A percentile compares a stretch with the other conserved stretches of the same genome.
phyloP scores from a whole-genome alignment of 2,329 filamentous ascomycete species.

The Xylaria sp. region DNA sequence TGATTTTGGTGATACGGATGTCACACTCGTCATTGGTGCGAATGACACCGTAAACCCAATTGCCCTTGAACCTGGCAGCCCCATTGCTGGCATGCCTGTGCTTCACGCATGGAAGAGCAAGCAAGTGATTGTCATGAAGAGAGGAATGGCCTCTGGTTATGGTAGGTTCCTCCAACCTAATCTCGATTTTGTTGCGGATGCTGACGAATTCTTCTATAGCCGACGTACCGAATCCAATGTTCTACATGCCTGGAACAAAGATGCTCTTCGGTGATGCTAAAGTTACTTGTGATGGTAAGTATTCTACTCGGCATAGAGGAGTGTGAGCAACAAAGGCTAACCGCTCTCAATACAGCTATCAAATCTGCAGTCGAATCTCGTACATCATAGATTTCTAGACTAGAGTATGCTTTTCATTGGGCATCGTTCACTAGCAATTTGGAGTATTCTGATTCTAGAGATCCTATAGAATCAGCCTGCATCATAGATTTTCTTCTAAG shows the following conservation, averaged over 20 bases:
- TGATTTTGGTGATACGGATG: slow-evolving; percentile 85
- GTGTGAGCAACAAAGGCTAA: slow-evolving; percentile 21
- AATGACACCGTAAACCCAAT: slow-evolving; percentile 95
- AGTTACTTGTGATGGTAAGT: slow-evolving; percentile 79
- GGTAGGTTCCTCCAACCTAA: slow-evolving; percentile 59
- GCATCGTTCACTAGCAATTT: slow-evolving; percentile 27
- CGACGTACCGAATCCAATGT: slow-evolving; percentile 93
- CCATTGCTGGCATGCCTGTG: slow-evolving; percentile 93
- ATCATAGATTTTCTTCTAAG: slow-evolving; percentile 29
- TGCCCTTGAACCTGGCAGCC: slow-evolving; percentile 82
- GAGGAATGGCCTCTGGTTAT: slow-evolving; percentile 88
- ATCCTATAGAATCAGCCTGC: slow-evolving; percentile 23
- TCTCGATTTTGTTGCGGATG: not conserved
- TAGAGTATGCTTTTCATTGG: slow-evolving; percentile 33
- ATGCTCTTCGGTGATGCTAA: slow-evolving; percentile 95
- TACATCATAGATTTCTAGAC: slow-evolving; percentile 44
- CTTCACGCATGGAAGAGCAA: slow-evolving; percentile 95
- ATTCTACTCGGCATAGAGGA: slow-evolving; percentile 23
- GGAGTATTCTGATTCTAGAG: slow-evolving; percentile 30
- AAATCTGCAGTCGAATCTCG: slow-evolving; percentile 54
- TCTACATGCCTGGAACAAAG: slow-evolving; percentile 87
- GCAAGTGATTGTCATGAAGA: slow-evolving; percentile 93
- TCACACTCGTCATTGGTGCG: slow-evolving; percentile 89
- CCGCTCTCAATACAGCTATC: slow-evolving; percentile 50
- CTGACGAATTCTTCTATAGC: slow-evolving; percentile 58